Conservation (phyloP, 2,329 filamentous ascomycete genomes). For the Knoxdaviesia proteae region DNA sequence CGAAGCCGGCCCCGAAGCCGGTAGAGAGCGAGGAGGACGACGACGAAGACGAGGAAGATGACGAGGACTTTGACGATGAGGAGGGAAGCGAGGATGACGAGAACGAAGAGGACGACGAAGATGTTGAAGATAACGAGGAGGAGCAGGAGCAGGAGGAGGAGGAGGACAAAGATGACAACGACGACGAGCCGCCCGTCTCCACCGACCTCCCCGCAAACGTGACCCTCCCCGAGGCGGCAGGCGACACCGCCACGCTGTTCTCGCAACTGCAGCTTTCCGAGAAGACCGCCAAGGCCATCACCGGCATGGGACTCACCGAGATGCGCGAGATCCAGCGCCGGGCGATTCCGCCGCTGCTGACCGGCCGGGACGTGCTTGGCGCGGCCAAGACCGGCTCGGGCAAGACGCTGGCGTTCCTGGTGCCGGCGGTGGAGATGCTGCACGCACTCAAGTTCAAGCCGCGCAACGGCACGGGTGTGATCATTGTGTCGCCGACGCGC, state of each 20-base stretch:
- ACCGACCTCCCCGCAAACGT: constrained; percentile 15
- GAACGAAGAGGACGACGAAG: constrained; percentile 6
- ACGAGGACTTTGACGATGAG: constrained; percentile 6
- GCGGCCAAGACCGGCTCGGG: constrained; percentile 92
- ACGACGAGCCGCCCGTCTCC: constrained; percentile 5
- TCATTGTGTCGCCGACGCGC: constrained; percentile 80
- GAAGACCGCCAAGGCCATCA: constrained; percentile 70
- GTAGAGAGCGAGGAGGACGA: constrained; percentile 2
- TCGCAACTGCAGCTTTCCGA: constrained; percentile 68
- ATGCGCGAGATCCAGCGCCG: constrained; percentile 92
- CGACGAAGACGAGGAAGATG: constrained; percentile 7
- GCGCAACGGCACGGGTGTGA: constrained; percentile 76
- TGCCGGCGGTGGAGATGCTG: constrained; percentile 87
- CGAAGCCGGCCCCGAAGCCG: constrained; percentile 12
- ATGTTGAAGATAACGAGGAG: constrained; percentile 6
- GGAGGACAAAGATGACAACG: constrained; percentile 2
- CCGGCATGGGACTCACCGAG: constrained; percentile 78
- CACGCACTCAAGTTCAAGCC: constrained; percentile 83
- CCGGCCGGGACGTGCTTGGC: constrained; percentile 80
- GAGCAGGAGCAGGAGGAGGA: constrained; percentile 5
- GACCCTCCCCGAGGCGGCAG: constrained; percentile 33
- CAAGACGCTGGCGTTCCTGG: constrained; percentile 87
- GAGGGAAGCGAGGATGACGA: constrained; percentile 6
- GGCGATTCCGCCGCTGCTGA: constrained; percentile 70
- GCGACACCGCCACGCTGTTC: constrained; percentile 48